These are phyloP conservation scores for Taiozyma sp. DNA, from an alignment of 1,139 yeast genomes.

Conservation along the genomic window DNA sequence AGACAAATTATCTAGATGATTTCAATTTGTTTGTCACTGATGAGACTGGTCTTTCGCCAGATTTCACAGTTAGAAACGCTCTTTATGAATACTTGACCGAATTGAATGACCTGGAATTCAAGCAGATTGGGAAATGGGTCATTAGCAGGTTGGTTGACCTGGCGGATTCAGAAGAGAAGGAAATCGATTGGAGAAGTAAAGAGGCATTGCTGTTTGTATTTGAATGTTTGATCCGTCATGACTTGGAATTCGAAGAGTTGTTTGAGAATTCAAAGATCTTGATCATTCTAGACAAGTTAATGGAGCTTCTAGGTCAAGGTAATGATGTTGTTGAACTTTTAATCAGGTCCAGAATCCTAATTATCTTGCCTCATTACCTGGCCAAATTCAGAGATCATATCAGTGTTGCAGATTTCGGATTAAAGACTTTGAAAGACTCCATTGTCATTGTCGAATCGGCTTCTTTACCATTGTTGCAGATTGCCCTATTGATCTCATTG, in stretches of 20 bases:
- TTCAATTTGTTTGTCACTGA: constrained; percentile 67
- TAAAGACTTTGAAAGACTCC: constrained; percentile 36
- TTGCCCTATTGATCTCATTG: constrained; percentile 48
- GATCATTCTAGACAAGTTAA: constrained; percentile 8
- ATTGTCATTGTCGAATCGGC: constrained; percentile 26
- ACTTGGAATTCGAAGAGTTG: neutral
- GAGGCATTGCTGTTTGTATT: constrained; percentile 30
- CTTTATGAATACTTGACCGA: constrained; percentile 47
- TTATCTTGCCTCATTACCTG: constrained; percentile 52
- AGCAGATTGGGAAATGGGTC: constrained; percentile 9
- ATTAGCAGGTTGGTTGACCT: neutral
- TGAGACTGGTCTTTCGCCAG: constrained; percentile 60
- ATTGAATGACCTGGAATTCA: constrained; percentile 17
- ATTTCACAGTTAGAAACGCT: constrained; percentile 47
- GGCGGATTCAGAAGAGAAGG: constrained; percentile 1
- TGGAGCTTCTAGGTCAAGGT: constrained; percentile 9
- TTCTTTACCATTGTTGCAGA: constrained; percentile 30
- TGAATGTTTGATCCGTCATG: constrained; percentile 18
- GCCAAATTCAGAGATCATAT: constrained; percentile 42
- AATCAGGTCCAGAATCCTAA: constrained; percentile 40
- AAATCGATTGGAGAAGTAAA: constrained; percentile 23
- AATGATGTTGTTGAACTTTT: constrained; percentile 9
- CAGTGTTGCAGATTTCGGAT: constrained; percentile 34
- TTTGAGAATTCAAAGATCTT: constrained; percentile 3
- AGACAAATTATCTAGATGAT: constrained; percentile 43